Evolutionary conservation across 192 early-diverging fungal species (phyloP), one percentile per base, ranked within the genome.

Genomic region (Umbelopsis vinacea): DNA sequence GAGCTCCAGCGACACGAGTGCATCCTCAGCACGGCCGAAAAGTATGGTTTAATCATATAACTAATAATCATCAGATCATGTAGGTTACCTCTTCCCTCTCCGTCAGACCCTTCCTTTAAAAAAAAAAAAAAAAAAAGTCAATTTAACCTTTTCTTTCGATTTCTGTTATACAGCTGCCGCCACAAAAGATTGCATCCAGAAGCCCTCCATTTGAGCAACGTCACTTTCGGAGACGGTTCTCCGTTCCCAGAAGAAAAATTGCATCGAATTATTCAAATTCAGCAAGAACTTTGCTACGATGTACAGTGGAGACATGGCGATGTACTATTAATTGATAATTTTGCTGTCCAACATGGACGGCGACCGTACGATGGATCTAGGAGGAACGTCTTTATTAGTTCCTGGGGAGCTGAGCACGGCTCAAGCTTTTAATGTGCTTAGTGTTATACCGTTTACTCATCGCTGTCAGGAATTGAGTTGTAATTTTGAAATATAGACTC

Each of bases 341-440:
- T 37, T 63, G 57, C 57, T 6, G 26, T 63, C 19, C 57, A 63
- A 37, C 57, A 63, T 17, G 57, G 57, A 6, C 26, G 57, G 12
- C 57, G 57, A 19, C 57, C 57, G 6, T 63, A 37, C 29, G 57
- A 63, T 63, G 33, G 24, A 26, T 63, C 57, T 3, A 26, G 57
- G 35, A 63, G 57, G 57, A 63, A 63, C 19, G 33, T 63, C 33
- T 63, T 63, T 35, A 63, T 63, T 37, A 63, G 57, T 63, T 63
- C 57, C 19, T 63, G 57, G 57, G 57, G 57, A 19, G 33, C 17
- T 15, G 57, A 29, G 17, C 5, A 17, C 2, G 33, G 26, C 19
- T 14, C 26, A 35, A 14, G 12, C 15, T 63, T 63, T 19, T 63
- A 63, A 63, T 3, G 1, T 29, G 3, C 29, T 29, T 29, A 29